Evolutionary conservation across 192 early-diverging fungal species (phyloP).

Genomic region (Podochytrium sp.): DNA sequence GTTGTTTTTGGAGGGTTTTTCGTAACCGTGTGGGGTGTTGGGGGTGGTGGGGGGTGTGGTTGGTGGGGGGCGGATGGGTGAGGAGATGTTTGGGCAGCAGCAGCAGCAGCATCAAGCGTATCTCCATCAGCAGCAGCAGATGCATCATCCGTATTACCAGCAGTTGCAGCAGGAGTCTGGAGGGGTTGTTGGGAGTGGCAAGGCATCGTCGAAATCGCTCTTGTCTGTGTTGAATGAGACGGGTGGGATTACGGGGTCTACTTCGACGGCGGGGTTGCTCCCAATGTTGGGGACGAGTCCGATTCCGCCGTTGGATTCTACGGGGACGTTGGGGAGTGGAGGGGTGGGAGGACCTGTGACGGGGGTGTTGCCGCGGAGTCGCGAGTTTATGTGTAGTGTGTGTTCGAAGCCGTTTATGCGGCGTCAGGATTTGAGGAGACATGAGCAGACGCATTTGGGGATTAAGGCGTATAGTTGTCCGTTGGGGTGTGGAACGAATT

Average conservation of each 20-base stretch:
- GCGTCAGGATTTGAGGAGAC: slow-evolving; percentile 19
- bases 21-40: background rate
- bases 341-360: too few species aligned
- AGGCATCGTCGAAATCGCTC: slow-evolving; percentile 1
- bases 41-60: background rate
- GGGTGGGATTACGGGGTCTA: too few species aligned
- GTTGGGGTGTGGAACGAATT: slow-evolving; percentile 24
- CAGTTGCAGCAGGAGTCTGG: too few species aligned
- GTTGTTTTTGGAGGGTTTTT: background rate
- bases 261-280: background rate
- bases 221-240: background rate
- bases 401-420: slow-evolving; percentile 27
- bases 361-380: background rate
- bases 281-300: slow-evolving; percentile 19
- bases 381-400: slow-evolving; percentile 19
- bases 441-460: slow-evolving; percentile 24
- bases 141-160: background rate
- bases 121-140: background rate
- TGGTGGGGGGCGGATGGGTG: background rate
- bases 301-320: background rate
- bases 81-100: background rate
- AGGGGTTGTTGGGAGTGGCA: too few species aligned
- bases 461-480: slow-evolving; percentile 27
- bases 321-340: background rate
- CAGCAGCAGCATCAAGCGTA: background rate